phyloP scores from a whole-genome alignment of 805 yeast genomes.

The Metschnikowia corniflorae region DNA sequence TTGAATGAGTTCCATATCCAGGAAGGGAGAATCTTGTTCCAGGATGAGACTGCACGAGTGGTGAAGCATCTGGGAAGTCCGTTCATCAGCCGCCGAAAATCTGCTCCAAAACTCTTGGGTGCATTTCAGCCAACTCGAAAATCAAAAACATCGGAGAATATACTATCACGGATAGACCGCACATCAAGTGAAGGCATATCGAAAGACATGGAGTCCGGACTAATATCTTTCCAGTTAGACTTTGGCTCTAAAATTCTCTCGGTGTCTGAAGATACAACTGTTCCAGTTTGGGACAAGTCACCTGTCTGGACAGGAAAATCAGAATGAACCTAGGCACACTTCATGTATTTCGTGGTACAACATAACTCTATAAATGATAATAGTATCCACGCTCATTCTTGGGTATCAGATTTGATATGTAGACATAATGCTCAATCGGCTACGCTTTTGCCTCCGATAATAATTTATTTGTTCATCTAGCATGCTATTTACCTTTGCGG shows the following conservation, averaged over 20 bases:
- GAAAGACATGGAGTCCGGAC: slow-evolving; percentile 29
- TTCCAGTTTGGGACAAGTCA: too few relatives aligned
- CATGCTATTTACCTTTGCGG: too few relatives aligned
- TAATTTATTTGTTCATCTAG: too few relatives aligned
- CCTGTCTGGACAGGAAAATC: too few relatives aligned
- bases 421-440: too few relatives aligned
- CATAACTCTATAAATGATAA: too few relatives aligned
- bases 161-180: background rate
- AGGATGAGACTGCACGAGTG: slow-evolving; percentile 16
- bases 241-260: slow-evolving; percentile 34
- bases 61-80: slow-evolving; percentile 12
- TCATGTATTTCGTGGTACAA: too few relatives aligned
- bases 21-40: slow-evolving; percentile 15
- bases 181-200: slow-evolving; percentile 13
- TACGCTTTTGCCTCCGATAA: too few relatives aligned
- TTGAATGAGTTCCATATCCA: slow-evolving; percentile 15
- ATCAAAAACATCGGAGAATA: background rate
- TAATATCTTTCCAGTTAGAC: slow-evolving; percentile 25
- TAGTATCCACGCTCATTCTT: too few relatives aligned
- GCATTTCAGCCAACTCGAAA: slow-evolving; percentile 3
- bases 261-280: slow-evolving; percentile 41
- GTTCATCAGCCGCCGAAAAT: slow-evolving; percentile 8
- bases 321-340: too few relatives aligned
- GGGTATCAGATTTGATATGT: too few relatives aligned
- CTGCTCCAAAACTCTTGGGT: slow-evolving; percentile 5